Conservation (phyloP, 306 rosid genomes). For the Mucuna pruriens region DNA sequence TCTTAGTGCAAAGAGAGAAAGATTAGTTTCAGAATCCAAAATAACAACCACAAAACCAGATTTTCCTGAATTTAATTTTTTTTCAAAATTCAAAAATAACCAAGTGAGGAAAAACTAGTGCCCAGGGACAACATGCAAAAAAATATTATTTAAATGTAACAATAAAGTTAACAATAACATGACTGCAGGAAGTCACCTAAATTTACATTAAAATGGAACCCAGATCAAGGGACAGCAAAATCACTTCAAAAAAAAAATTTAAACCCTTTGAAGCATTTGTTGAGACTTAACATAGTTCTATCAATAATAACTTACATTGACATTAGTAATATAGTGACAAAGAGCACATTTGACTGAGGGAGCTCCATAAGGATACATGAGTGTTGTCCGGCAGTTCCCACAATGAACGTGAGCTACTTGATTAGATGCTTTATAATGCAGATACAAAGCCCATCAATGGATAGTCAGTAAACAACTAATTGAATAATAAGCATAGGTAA, state of each 20-base stretch:
- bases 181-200: constrained; percentile 8
- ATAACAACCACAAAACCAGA: constrained; percentile 3
- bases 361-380: constrained; percentile 95
- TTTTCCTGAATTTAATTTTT: too few relatives aligned
- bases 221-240: neutral
- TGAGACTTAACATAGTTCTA: constrained; percentile 2
- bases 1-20: neutral
- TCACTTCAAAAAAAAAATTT: too few relatives aligned
- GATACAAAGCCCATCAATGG: constrained; percentile 40
- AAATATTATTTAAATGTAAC: constrained; percentile 3
- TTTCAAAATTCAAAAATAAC: too few relatives aligned
- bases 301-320: constrained; percentile 65
- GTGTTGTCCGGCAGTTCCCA: constrained; percentile 90
- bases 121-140: too few relatives aligned
- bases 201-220: neutral
- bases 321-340: constrained; percentile 87
- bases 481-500: constrained; percentile 28
- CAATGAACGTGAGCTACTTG: constrained; percentile 88
- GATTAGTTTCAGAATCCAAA: neutral
- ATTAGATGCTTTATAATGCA: constrained; percentile 58
- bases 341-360: constrained; percentile 98
- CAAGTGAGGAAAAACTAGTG: too few relatives aligned
- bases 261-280: neutral
- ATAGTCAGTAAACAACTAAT: constrained; percentile 40
- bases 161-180: neutral